A percentile compares a stretch with the other conserved stretches of the same genome.
These are phyloP conservation scores for Arthromyces matolae DNA, from an alignment of 768 basidiomycete genomes.

Conservation along the genomic window DNA sequence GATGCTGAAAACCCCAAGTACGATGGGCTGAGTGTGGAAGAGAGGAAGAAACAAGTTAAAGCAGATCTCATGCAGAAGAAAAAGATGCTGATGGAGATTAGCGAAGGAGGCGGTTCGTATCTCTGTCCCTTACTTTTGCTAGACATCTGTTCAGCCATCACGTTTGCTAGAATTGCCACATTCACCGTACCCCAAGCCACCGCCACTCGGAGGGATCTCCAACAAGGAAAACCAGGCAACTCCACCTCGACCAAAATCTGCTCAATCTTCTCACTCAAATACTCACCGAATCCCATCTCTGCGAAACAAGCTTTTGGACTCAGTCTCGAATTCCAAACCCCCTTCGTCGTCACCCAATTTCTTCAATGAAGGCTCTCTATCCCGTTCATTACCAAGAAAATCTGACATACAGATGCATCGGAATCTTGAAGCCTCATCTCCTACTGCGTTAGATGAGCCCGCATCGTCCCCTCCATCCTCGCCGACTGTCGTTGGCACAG, in stretches of 20 bases:
- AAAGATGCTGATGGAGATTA: conserved; percentile 21
- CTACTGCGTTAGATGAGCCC: not conserved
- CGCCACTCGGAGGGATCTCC: conserved; percentile 20
- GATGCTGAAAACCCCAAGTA: conserved; percentile 30
- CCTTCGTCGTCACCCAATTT: conserved; percentile 5
- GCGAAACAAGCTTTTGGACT: conserved; percentile 7
- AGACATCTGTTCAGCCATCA: not conserved
- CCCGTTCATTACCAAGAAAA: not conserved
- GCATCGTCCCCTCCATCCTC: not conserved
- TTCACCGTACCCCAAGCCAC: conserved; percentile 9
- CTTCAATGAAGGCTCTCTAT: conserved; percentile 2
- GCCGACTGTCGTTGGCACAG: conserved; percentile 8
- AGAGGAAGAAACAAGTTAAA: conserved; percentile 23
- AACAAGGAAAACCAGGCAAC: conserved; percentile 26
- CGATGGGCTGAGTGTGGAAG: conserved; percentile 21
- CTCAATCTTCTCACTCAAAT: not conserved
- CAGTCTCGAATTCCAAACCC: conserved; percentile 3
- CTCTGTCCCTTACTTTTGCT: not conserved
- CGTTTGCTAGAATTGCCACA: not conserved
- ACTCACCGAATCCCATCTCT: not conserved
- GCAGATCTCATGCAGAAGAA: conserved; percentile 21
- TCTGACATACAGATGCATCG: not conserved
- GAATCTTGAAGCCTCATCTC: not conserved
- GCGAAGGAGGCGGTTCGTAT: not conserved
- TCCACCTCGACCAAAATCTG: conserved; percentile 4